These are phyloP conservation scores for Mycena sp. DNA, from an alignment of 1,284 basidiomycete genomes.

Conservation along the genomic window DNA sequence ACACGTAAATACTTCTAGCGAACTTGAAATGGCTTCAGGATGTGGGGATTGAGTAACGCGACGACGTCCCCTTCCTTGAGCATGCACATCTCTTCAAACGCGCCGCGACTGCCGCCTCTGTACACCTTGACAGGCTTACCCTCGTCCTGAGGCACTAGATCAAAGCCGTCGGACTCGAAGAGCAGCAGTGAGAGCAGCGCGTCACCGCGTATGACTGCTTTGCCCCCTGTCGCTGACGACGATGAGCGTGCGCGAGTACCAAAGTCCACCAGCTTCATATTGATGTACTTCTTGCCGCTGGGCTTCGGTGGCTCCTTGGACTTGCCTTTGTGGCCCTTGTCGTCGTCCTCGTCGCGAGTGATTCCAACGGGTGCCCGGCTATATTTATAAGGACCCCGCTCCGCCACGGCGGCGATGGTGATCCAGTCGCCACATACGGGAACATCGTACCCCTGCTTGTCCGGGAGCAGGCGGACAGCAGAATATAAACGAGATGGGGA, in stretches of 20 bases:
- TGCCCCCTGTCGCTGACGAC: conserved; percentile 62
- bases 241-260: conserved; percentile 64
- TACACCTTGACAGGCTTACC: conserved; percentile 70
- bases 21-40: conserved; percentile 88
- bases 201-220: conserved; percentile 76
- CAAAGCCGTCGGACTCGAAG: conserved; percentile 86
- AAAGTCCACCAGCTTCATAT: conserved; percentile 88
- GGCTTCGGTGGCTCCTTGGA: conserved; percentile 51
- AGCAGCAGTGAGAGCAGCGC: conserved; percentile 85
- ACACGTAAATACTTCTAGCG: conserved; percentile 31
- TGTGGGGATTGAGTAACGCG: conserved; percentile 88
- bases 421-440: conserved; percentile 94
- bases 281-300: conserved; percentile 84
- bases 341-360: conserved; percentile 56
- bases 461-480: conserved; percentile 76
- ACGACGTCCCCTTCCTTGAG: conserved; percentile 90
- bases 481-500: conserved; percentile 91
- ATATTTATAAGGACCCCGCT: conserved; percentile 79
- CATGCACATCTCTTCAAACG: conserved; percentile 89
- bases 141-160: conserved; percentile 59
- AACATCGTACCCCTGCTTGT: conserved; percentile 88
- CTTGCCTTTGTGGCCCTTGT: conserved; percentile 40
- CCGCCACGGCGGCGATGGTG: conserved; percentile 89
- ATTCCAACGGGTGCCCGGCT: conserved; percentile 71
- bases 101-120: conserved; percentile 89